Evolutionary conservation across 1,284 basidiomycete species (phyloP), one percentile per base, ranked within the genome.

Genomic region (Laetiporus sulphureus): DNA sequence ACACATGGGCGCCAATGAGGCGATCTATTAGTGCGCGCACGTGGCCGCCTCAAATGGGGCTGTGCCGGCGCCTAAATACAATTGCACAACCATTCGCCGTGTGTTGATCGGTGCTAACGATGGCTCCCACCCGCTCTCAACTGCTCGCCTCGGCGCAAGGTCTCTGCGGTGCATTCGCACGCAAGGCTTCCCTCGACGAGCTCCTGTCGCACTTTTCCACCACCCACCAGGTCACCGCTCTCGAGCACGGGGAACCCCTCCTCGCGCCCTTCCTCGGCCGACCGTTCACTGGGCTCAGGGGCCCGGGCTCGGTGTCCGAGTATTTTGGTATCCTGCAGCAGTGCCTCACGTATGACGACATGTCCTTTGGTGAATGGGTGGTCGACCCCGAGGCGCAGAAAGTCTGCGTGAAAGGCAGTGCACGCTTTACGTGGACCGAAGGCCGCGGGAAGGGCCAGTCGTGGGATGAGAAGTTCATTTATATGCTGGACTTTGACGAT

Each of bases 401-500:
- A 56, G 79, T 76, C 10, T 71, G 67, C 18, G 68, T 74, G 46
- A 75, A 69, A 51, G 80, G 78, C 3, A 56, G 46, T 34, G 79
- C 75, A 5, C 65, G 44, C 22, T 83, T 82, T 57, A 75, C 68
- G 1, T 81, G 80, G 79, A 59, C 42, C 6, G 56, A 58, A 33
- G 56, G 55, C 30, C 33, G 55, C 39, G 63, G 63, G 42, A 74
- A 73, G 2, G 59, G 60, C 16, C 61, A 76, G 54, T 67, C 64
- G 39, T 83, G 80, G 80, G 60, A 75, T 23, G 81, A 83, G 62
- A 66, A 63, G n/a, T 83, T 83, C 52, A 62, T 65, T 6, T 82
- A 81, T 53, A 65, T 72, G 15, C 57, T 83, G 45, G 73, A 77
- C 53, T 81, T 82, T 54, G 79, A 82, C 45, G 65, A 75, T 18